Evolutionary conservation across 1,284 basidiomycete species (phyloP).

Genomic region (Moesziomyces sp.): DNA sequence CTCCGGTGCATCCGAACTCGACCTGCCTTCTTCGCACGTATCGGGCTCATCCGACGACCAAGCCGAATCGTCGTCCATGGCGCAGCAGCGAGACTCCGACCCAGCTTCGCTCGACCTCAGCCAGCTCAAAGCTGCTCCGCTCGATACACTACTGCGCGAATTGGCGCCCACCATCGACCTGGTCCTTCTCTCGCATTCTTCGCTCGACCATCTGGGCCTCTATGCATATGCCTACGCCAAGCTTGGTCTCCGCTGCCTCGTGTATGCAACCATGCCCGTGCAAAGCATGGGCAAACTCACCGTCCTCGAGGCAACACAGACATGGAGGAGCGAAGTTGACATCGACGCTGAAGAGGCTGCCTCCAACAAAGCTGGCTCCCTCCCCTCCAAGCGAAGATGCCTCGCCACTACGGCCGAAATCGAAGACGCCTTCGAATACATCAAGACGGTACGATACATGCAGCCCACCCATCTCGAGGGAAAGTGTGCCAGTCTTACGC

Average conservation of each 20-base stretch:
- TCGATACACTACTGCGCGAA: slow-evolving; percentile 35
- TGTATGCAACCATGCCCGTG: slow-evolving; percentile 95
- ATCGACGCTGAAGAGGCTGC: slow-evolving; percentile 12
- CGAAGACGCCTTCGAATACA: slow-evolving; percentile 91
- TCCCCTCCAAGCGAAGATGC: slow-evolving; percentile 66
- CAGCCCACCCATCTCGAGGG: slow-evolving; percentile 96
- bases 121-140: slow-evolving; percentile 34
- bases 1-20: slow-evolving; percentile 2
- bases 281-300: slow-evolving; percentile 95
- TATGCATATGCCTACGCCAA: slow-evolving; percentile 89
- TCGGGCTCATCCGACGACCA: slow-evolving; percentile 4
- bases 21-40: slow-evolving; percentile 1
- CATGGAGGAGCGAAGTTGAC: slow-evolving; percentile 62
- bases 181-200: slow-evolving; percentile 91
- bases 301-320: slow-evolving; percentile 57
- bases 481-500: slow-evolving; percentile 75
- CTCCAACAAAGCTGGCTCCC: slow-evolving; percentile 7
- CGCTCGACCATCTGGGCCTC: slow-evolving; percentile 85
- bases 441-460: slow-evolving; percentile 92
- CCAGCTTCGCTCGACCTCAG: slow-evolving; percentile 23
- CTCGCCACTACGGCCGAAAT: slow-evolving; percentile 84
- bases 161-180: slow-evolving; percentile 81
- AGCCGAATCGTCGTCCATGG: slow-evolving; percentile 43
- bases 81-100: slow-evolving; percentile 29
- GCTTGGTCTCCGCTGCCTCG: slow-evolving; percentile 88